Evolutionary conservation across 2,329 filamentous ascomycete genomes (phyloP), one percentile per base, ranked within the genome.

Genomic region (Cytospora piceicola): DNA sequence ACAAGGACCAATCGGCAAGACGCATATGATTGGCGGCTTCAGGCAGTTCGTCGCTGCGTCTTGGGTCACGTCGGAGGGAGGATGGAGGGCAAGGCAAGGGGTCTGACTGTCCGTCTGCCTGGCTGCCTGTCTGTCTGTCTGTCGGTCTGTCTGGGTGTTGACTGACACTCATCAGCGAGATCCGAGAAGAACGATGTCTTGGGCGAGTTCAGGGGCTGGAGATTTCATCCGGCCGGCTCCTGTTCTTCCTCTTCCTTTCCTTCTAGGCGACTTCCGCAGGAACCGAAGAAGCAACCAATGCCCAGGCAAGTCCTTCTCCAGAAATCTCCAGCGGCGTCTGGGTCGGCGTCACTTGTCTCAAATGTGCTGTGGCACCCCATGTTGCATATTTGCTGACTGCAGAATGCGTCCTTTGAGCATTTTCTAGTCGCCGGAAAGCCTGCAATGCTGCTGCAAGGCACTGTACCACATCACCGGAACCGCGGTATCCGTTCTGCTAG

Each of bases 1-100:
- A 20, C 22, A 58, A 46, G 52, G 42, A 46, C 51, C 24, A 58
- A 58, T 65, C 66, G 66, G 66, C 56, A 60, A 36, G 39, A 46
- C 58, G 32, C 58, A 58, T 55, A 58, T 36, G 49, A 55, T 39
- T 46, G 49, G 53, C 65, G 61, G 65, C 36, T 64, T 24, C 42
- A 54, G 49, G 52, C 57, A 60, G 60, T 63, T 36, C 29, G 42
- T 32, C 32, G 61, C 27, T 63, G 54, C 53, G 55, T 51, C 53
- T 57, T 57, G 39, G 39, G 61, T 51, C 49, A 54, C 53, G 17
- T 57, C 39, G 42, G 39, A 32, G 59, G 32, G 32, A 34, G 32
- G 32, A 12, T 9, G 7, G 7, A 34, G 32, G 11, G 32, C 27
- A 42, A 34, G 32, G 39, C 15, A 9, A 46, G n/a, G 42, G 42